phyloP scores from a whole-genome alignment of 148 eudicot species.

The Vaccinium darrowii region DNA sequence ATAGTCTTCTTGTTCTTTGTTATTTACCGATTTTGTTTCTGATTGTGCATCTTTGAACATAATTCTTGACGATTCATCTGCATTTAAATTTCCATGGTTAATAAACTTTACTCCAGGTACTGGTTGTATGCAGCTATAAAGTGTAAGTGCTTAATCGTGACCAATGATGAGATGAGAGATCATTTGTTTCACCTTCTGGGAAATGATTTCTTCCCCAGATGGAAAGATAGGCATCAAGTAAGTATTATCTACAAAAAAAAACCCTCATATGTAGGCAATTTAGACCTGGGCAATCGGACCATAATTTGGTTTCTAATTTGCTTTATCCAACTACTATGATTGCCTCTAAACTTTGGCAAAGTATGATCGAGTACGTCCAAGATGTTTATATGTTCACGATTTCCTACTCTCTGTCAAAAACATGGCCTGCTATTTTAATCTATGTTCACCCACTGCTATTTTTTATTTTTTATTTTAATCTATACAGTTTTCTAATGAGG shows the following conservation, averaged over 20 bases:
- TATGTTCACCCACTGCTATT: background rate
- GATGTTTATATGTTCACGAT: background rate
- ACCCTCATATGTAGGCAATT: background rate
- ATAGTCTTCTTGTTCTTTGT: background rate
- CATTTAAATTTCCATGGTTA: constrained; percentile 12
- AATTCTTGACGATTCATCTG: constrained; percentile 13
- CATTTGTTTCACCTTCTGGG: constrained; percentile 82
- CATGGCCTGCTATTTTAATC: background rate
- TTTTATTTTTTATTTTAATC: too few relatives aligned
- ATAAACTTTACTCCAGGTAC: constrained; percentile 57
- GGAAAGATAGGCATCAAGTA: constrained; percentile 98
- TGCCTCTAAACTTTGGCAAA: background rate
- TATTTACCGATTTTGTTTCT: background rate
- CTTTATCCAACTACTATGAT: background rate
- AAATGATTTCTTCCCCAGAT: constrained; percentile 83
- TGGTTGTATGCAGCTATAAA: constrained; percentile 96
- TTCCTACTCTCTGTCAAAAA: background rate
- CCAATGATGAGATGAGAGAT: constrained; percentile 96
- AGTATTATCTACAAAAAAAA: constrained; percentile 4
- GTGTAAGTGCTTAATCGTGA: constrained; percentile 68
- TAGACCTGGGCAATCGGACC: background rate
- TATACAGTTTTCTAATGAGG: constrained; percentile 10
- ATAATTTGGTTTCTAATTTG: constrained; percentile 10
- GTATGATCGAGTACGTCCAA: background rate
- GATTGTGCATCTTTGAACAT: constrained; percentile 7